Percentiles rank a stretch among this genome's conserved stretches.
phyloP scores from a whole-genome alignment of 2,329 filamentous ascomycete genomes.

The Botrytis fragariae region DNA sequence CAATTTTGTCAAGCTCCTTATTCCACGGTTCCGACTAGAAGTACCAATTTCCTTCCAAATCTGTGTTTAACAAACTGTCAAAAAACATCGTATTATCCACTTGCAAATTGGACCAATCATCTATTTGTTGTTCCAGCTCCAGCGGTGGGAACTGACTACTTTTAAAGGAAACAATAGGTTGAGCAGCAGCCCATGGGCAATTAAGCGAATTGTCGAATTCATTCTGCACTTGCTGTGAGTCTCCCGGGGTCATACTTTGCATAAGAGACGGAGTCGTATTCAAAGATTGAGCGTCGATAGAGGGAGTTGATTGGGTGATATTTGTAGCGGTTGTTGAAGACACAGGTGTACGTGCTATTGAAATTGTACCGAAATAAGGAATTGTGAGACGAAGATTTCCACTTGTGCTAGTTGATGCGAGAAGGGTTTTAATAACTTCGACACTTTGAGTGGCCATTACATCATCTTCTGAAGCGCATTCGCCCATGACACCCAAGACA shows the following conservation, averaged over 20 bases:
- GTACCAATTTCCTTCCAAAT: constrained; percentile 38
- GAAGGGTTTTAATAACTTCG: constrained; percentile 35
- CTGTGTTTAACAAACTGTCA: constrained; percentile 36
- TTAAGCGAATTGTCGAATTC: neutral
- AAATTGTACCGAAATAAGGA: constrained; percentile 38
- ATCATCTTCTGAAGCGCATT: constrained; percentile 24
- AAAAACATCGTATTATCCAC: constrained; percentile 36
- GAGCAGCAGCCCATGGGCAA: constrained; percentile 3
- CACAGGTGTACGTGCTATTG: constrained; percentile 25
- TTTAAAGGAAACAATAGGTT: constrained; percentile 31
- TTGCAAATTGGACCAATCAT: constrained; percentile 31
- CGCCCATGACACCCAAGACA: constrained; percentile 31
- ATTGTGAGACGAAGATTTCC: constrained; percentile 36
- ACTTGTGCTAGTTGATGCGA: constrained; percentile 25
- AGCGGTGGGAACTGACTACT: constrained; percentile 28
- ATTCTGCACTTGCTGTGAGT: neutral
- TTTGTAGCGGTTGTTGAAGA: neutral
- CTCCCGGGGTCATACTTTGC: neutral
- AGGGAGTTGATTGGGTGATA: neutral
- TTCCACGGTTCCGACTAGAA: constrained; percentile 24
- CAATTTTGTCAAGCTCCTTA: too few species aligned
- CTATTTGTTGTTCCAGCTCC: constrained; percentile 24
- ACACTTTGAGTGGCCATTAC: constrained; percentile 34
- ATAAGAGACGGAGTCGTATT: neutral
- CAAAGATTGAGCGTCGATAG: neutral